A percentile compares a stretch with the other conserved stretches of the same genome.
Evolutionary conservation across 345 rosid species (phyloP).

Genomic region (Fremontodendron californicum): DNA sequence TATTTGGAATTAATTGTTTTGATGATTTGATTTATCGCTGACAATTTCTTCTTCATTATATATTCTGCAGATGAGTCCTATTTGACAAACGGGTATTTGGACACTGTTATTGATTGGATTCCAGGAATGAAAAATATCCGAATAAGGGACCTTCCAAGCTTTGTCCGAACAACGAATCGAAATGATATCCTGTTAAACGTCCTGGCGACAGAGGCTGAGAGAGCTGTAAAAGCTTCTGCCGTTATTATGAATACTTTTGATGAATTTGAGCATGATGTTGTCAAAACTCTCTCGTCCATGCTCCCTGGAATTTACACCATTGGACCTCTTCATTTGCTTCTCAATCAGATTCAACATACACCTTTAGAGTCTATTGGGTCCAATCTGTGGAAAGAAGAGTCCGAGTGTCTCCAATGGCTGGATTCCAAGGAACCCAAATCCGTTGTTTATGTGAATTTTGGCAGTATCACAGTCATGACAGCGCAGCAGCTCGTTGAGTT

Average conservation of each 20-base stretch:
- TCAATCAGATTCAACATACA: not conserved
- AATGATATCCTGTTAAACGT: slow-evolving; percentile 33
- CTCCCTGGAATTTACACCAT: slow-evolving; percentile 13
- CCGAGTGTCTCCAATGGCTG: slow-evolving; percentile 24
- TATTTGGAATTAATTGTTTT: not conserved
- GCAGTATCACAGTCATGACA: slow-evolving; percentile 20
- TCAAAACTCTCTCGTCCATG: slow-evolving; percentile 1
- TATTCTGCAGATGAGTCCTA: slow-evolving; percentile 33
- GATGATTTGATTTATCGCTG: not conserved
- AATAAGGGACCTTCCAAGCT: slow-evolving; percentile 44
- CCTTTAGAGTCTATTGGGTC: not conserved
- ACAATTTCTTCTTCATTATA: not conserved
- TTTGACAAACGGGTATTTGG: slow-evolving; percentile 31
- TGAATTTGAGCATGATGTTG: slow-evolving; percentile 19
- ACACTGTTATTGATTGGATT: slow-evolving; percentile 42
- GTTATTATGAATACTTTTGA: slow-evolving; percentile 5
- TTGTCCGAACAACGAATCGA: slow-evolving; percentile 31
- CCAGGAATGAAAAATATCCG: slow-evolving; percentile 37
- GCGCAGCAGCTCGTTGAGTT: slow-evolving; percentile 20
- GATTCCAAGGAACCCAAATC: slow-evolving; percentile 18
- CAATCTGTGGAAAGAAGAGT: slow-evolving; percentile 28
- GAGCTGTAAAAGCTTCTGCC: slow-evolving; percentile 30
- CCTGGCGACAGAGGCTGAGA: slow-evolving; percentile 3
- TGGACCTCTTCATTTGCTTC: slow-evolving; percentile 23
- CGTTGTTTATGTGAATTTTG: slow-evolving; percentile 26